phyloP scores from a whole-genome alignment of 2,329 filamentous ascomycete species.

The Ceratocystis variospora region DNA sequence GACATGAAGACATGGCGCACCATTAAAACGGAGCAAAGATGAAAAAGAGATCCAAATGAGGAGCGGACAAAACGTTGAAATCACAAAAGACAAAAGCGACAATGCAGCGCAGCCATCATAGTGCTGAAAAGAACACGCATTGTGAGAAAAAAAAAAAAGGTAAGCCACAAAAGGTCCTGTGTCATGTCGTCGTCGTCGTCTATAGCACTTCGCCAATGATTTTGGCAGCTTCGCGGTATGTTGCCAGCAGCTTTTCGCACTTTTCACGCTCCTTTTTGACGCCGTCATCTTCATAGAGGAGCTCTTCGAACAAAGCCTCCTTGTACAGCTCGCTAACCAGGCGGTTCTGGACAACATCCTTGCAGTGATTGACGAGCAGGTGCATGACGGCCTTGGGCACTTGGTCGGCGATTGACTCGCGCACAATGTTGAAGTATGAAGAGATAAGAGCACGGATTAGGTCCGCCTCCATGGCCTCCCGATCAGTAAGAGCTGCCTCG shows the following conservation, averaged over 20 bases:
- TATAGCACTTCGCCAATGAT: constrained; percentile 94
- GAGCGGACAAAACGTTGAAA: not conserved
- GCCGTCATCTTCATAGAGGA: constrained; percentile 92
- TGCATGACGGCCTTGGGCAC: constrained; percentile 99
- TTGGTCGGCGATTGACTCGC: constrained; percentile 95
- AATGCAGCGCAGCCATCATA: constrained; percentile 4
- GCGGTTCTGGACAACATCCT: constrained; percentile 93
- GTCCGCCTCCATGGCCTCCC: constrained; percentile 94
- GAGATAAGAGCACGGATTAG: constrained; percentile 92
- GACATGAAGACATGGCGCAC: not conserved
- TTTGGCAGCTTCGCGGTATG: constrained; percentile 94
- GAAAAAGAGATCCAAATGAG: not conserved
- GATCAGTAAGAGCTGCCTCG: constrained; percentile 82
- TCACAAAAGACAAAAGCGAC: constrained; percentile 1
- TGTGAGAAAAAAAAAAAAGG: not conserved
- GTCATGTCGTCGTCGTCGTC: constrained; percentile 22
- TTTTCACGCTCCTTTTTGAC: constrained; percentile 98
- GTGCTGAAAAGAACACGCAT: not conserved
- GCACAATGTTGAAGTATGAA: constrained; percentile 98
- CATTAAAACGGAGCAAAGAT: constrained; percentile 1
- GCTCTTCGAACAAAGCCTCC: constrained; percentile 76
- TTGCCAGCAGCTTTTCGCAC: constrained; percentile 88
- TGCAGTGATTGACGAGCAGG: constrained; percentile 92
- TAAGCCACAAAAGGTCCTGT: not conserved
- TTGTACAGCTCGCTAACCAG: constrained; percentile 93